These are phyloP conservation scores for Xerocomus potaroensis DNA, from an alignment of 768 basidiomycete genomes.

Conservation along the genomic window DNA sequence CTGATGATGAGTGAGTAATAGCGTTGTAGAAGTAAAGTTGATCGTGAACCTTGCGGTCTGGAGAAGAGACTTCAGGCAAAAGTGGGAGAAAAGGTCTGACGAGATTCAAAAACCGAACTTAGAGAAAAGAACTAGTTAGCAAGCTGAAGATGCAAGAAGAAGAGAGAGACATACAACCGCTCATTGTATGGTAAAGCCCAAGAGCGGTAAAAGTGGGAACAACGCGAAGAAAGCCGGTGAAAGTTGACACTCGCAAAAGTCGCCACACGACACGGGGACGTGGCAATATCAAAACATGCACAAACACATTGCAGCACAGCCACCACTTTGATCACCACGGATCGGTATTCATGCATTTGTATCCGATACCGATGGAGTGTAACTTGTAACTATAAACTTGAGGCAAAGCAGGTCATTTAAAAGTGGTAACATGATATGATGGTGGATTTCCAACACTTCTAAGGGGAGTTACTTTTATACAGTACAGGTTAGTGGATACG, in stretches of 20 bases:
- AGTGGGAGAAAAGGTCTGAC: constrained; percentile 97
- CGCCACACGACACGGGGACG: constrained; percentile 25
- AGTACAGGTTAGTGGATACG: no score
- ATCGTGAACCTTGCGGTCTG: constrained; percentile 83
- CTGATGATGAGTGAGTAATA: constrained; percentile 36
- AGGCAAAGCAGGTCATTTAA: no score
- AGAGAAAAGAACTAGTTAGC: background rate
- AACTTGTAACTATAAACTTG: no score
- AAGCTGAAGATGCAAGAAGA: background rate
- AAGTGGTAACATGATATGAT: no score
- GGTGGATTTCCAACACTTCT: no score
- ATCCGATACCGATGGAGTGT: no score
- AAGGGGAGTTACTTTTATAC: no score
- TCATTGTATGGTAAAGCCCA: constrained; percentile 49
- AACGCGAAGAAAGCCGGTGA: constrained; percentile 18
- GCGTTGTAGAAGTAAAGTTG: background rate
- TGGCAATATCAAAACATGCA: constrained; percentile 27
- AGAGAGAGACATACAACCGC: constrained; percentile 61
- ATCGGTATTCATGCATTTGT: no score
- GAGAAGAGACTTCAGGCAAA: constrained; percentile 95
- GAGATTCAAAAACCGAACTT: constrained; percentile 93
- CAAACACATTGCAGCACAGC: constrained; percentile 21
- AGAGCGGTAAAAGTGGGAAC: constrained; percentile 19
- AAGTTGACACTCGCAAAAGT: constrained; percentile 17
- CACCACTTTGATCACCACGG: constrained; percentile 8